phyloP scores from a whole-genome alignment of 2,329 filamentous ascomycete species.

The Pseudogymnoascus sp. region DNA sequence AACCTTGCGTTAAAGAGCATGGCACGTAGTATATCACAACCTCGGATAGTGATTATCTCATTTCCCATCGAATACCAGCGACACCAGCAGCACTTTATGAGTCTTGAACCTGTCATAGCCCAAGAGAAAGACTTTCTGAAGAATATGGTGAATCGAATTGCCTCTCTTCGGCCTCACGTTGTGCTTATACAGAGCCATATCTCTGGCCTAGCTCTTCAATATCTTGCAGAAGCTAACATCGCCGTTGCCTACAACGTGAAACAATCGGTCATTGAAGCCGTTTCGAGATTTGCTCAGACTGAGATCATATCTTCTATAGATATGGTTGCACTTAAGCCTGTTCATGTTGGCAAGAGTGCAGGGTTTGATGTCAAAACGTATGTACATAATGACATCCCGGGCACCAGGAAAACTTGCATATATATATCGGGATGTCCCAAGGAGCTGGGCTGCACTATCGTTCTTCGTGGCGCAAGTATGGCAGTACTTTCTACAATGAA shows the following conservation, averaged over 20 bases:
- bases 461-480: slow-evolving; percentile 71
- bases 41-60: slow-evolving; percentile 83
- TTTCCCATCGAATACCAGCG: slow-evolving; percentile 95
- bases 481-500: slow-evolving; percentile 71
- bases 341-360: slow-evolving; percentile 70
- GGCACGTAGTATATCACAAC: slow-evolving; percentile 74
- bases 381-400: slow-evolving; percentile 64
- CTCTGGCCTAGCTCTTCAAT: slow-evolving; percentile 80
- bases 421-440: slow-evolving; percentile 86
- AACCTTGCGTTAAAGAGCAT: slow-evolving; percentile 95
- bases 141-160: slow-evolving; percentile 86
- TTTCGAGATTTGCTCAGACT: slow-evolving; percentile 84
- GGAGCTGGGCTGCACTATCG: slow-evolving; percentile 89
- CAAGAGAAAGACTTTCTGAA: slow-evolving; percentile 91
- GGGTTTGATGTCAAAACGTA: slow-evolving; percentile 96
- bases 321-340: slow-evolving; percentile 69
- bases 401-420: slow-evolving; percentile 87
- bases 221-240: slow-evolving; percentile 80
- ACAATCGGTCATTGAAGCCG: slow-evolving; percentile 87
- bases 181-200: slow-evolving; percentile 90
- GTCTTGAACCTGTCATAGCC: slow-evolving; percentile 88
- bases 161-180: slow-evolving; percentile 74
- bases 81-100: slow-evolving; percentile 94
- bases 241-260: slow-evolving; percentile 97
- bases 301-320: slow-evolving; percentile 92